phyloP scores from a whole-genome alignment of 306 rosid species.

The Castanea sativa region DNA sequence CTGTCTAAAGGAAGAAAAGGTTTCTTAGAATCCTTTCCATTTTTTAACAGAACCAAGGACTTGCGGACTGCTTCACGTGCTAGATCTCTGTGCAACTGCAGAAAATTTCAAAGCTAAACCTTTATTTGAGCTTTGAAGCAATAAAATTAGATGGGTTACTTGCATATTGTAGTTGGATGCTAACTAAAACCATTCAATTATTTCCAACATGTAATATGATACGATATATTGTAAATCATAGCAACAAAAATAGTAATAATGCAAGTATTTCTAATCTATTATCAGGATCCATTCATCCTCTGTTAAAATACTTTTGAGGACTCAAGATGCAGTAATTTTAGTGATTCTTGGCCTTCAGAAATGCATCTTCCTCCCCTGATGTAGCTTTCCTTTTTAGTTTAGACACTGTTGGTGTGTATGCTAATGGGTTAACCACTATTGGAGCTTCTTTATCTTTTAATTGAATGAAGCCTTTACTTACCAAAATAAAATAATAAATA shows the following conservation, averaged over 20 bases:
- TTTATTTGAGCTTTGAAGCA: neutral
- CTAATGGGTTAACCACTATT: too few species aligned
- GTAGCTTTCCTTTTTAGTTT: too few species aligned
- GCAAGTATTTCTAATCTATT: neutral
- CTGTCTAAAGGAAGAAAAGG: constrained; percentile 77
- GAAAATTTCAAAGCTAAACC: constrained; percentile 7
- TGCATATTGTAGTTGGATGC: neutral
- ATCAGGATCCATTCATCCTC: neutral
- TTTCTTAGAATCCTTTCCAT: constrained; percentile 59
- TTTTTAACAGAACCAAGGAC: constrained; percentile 84
- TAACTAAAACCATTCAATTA: neutral
- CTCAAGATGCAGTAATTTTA: neutral
- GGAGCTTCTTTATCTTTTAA: too few species aligned
- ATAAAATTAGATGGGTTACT: neutral
- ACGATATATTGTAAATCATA: too few species aligned
- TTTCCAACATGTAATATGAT: neutral
- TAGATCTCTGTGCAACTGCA: constrained; percentile 77
- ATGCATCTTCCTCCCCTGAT: neutral
- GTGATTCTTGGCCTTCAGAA: neutral
- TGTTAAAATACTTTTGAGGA: neutral
- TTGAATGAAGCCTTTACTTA: too few species aligned
- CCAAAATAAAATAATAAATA: neutral
- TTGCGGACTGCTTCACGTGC: constrained; percentile 85
- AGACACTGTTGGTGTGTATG: too few species aligned
- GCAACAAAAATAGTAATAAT: neutral